Base-by-base conservation (phyloP, 345 rosid genomes). In the Linum usitatissimum region DNA sequence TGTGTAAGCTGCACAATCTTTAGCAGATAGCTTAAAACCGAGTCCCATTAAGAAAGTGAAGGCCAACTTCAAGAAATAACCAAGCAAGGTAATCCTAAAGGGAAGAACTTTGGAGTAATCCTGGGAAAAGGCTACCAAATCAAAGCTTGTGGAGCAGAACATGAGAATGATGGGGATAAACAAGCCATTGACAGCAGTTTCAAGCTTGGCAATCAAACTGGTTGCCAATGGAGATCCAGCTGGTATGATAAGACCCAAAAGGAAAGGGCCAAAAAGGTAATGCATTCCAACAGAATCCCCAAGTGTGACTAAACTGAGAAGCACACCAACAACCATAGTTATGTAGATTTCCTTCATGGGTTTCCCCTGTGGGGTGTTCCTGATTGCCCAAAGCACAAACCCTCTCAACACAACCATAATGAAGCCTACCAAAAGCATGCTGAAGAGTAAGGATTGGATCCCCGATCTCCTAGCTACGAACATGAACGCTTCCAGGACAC, bases 141-240 rank as follows among this genome's bases (percentile, higher is more conserved):
- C 63, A 4, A 60, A 36, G 19, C 14, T 14, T 18, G 63, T 60
- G 38, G 63, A 30, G 18, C 40, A 31, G 20, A 31, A 60, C 20
- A 38, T 34, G 45, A 31, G 17, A 2, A 60, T 6, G 49, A 60
- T 30, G 1, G 63, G 63, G 3, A 36, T 19, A 15, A 60, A 17
- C 9, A 38, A 13, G 18, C 63, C 42, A 3, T 40, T 15, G 13
- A 36, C 48, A 15, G 9, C 1, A 10, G 48, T 60, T 1, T 60
- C 63, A 6, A 60, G 18, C 20, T 31, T 60, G 18, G 19, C 6
- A 14, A 60, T 40, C 45, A 60, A 6, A 18, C 21, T 38, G 8
- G 18, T 9, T 12, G 63, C 63, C 48, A 60, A 36, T 17, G 63
- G 63, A 4, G 63, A 60, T n/a, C 63, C 63, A n/a, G 63, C 63